Evolutionary conservation across 225 moss, liverwort and hornwort species (phyloP), one percentile per base, ranked within the genome.

Genomic region (Lunularia cruciata): DNA sequence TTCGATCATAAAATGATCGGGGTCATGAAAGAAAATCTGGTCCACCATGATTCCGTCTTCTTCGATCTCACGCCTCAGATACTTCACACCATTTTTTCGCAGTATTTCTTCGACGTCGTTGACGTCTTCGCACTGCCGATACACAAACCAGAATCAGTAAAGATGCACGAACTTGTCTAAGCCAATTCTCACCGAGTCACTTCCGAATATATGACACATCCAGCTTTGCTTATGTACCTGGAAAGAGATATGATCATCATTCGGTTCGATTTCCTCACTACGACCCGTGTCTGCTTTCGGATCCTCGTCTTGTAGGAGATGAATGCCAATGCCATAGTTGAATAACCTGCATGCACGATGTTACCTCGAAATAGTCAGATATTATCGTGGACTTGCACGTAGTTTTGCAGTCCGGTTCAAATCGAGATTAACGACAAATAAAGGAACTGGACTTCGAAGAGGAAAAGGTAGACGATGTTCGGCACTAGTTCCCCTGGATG

Each of bases 21-120:
- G 92, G 49, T 92, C 92, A 49, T 88, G 90, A 70, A 92, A 92
- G 73, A 92, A 92, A 36, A 92, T 76, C 61, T 92, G 92, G 72
- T 92, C 92, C 15, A 92, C 86, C 19, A 35, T 3, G 15, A 90
- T 80, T 3, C 86, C 88, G 13, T 33, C 80, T 70, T 92, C 90
- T 22, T 82, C 80, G 6, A 92, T 68, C 6, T 73, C 65, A 1
- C 35, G 39, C 52, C 73, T 67, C 27, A 77, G 39, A 28, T 83
- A 90, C 33, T 86, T 85, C 28, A 92, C 82, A 1, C 75, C 79
- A 33, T 82, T 83, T 25, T 85, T 86, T 25, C 76, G 46, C 67
- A 92, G 60, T 60, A 73, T 83, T 57, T 70, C 70, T 65, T 88
- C 92, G 43, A 92, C 92, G 63, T 77, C 73, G 14, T 30, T 6